Evolutionary conservation across 257 asterid genomes (phyloP).

Genomic region (Sherardia arvensis): DNA sequence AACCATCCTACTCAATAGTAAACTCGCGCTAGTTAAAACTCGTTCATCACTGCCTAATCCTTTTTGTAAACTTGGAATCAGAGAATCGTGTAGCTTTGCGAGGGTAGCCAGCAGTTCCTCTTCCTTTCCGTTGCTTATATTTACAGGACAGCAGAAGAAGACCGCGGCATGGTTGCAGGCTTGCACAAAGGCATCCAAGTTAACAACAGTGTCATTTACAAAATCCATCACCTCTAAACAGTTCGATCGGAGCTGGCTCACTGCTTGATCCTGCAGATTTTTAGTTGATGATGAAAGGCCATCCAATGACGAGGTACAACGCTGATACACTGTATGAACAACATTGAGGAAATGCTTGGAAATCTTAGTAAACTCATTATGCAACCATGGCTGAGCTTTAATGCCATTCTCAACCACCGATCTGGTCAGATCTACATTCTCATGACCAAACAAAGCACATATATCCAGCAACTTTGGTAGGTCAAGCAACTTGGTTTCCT

Average conservation of each 20-base stretch:
- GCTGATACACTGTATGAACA: constrained; percentile 59
- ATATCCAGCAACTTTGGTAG: constrained; percentile 80
- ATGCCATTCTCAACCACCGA: constrained; percentile 66
- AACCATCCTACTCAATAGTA: constrained; percentile 55
- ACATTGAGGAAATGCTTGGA: constrained; percentile 54
- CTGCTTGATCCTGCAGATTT: constrained; percentile 48
- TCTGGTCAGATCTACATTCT: constrained; percentile 80
- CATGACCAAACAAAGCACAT: constrained; percentile 79
- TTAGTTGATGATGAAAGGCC: constrained; percentile 45
- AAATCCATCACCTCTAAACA: constrained; percentile 97
- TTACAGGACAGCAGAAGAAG: constrained; percentile 64
- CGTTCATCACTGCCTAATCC: too few species aligned
- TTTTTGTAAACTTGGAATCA: too few species aligned
- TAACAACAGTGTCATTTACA: constrained; percentile 80
- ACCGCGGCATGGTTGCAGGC: constrained; percentile 71
- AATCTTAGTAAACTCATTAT: constrained; percentile 47
- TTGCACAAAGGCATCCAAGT: constrained; percentile 71
- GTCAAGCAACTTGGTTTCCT: constrained; percentile 81
- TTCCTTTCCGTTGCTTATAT: constrained; percentile 79
- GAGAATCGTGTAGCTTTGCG: constrained; percentile 64
- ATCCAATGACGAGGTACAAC: constrained; percentile 80
- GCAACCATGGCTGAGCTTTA: constrained; percentile 64
- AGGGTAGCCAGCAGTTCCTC: constrained; percentile 70
- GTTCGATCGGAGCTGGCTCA: constrained; percentile 56
- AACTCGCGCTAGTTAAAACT: constrained; percentile 50